Evolutionary conservation across 495 filamentous ascomycete species (phyloP).

Genomic region (Chaetomidium leptoderma): DNA sequence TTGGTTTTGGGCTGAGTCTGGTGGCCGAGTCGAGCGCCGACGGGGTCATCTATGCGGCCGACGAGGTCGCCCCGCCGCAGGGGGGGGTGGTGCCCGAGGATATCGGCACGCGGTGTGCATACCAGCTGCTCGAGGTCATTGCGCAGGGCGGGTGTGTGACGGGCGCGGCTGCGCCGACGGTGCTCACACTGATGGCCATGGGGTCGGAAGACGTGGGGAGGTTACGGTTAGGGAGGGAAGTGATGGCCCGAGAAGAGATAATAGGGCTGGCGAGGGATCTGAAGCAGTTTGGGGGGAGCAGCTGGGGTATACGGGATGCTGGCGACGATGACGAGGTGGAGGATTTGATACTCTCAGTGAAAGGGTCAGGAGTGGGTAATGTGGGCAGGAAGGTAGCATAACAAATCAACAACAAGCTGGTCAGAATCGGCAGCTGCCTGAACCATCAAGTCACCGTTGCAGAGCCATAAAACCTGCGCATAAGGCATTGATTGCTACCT

Average conservation of each 20-base stretch:
- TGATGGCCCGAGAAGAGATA: constrained; percentile 72
- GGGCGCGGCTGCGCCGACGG: constrained; percentile 59
- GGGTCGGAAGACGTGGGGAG: constrained; percentile 62
- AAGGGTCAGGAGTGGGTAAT: constrained; percentile 92
- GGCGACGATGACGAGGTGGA: constrained; percentile 56
- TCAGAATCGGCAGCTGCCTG: neutral
- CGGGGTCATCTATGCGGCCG: constrained; percentile 79
- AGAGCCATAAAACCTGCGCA: neutral
- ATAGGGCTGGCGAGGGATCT: constrained; percentile 79
- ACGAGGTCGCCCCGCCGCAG: constrained; percentile 72
- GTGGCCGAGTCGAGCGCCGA: constrained; percentile 83
- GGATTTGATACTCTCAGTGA: constrained; percentile 83
- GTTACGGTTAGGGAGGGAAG: constrained; percentile 61
- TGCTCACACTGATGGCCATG: constrained; percentile 94
- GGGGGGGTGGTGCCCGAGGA: constrained; percentile 87
- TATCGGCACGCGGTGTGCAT: constrained; percentile 79
- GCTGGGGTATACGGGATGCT: constrained; percentile 71
- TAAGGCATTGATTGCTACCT: constrained; percentile 10
- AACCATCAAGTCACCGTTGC: neutral
- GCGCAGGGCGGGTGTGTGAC: constrained; percentile 77
- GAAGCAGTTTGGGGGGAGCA: constrained; percentile 74
- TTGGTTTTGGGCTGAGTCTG: constrained; percentile 86
- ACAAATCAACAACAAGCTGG: constrained; percentile 20
- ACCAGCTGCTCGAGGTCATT: constrained; percentile 80
- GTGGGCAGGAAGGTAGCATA: constrained; percentile 90